Conservation (phyloP, 2,329 filamentous ascomycete species). For the Colletotrichum higginsianum region DNA sequence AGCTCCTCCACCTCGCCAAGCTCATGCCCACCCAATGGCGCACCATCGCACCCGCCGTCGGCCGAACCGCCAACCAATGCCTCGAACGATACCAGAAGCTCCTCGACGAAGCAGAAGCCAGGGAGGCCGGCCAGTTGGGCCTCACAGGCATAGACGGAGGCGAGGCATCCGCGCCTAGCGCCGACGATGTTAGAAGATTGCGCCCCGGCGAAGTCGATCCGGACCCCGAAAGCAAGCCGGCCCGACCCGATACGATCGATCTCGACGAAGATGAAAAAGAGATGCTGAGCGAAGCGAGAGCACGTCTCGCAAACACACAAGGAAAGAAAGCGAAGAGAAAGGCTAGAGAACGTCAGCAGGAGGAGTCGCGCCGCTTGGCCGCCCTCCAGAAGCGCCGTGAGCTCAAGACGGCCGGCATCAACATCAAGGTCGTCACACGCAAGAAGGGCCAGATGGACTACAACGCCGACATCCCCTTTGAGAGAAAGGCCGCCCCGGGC, state of each 20-base stretch:
- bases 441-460: slow-evolving; percentile 99
- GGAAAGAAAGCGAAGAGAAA: slow-evolving; percentile 99
- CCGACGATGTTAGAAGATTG: slow-evolving; percentile 90
- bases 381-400: slow-evolving; percentile 95
- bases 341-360: slow-evolving; percentile 93
- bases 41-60: slow-evolving; percentile 96
- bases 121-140: slow-evolving; percentile 86
- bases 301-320: slow-evolving; percentile 96
- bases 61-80: slow-evolving; percentile 96
- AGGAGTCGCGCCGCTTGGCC: slow-evolving; percentile 92
- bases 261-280: slow-evolving; percentile 99
- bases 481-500: slow-evolving; percentile 88
- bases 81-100: slow-evolving; percentile 97
- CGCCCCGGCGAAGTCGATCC: slow-evolving; percentile 95
- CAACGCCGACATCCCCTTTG: slow-evolving; percentile 98
- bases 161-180: slow-evolving; percentile 88
- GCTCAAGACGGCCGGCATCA: slow-evolving; percentile 97
- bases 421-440: slow-evolving; percentile 92
- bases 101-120: slow-evolving; percentile 93
- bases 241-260: slow-evolving; percentile 95
- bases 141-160: slow-evolving; percentile 89
- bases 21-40: slow-evolving; percentile 99
- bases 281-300: slow-evolving; percentile 97
- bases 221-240: slow-evolving; percentile 97
- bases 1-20: slow-evolving; percentile 95